A percentile compares a stretch with the other conserved stretches of the same genome.
Conservation (phyloP, 129 eudicot species). For the Escallonia herrerae region DNA sequence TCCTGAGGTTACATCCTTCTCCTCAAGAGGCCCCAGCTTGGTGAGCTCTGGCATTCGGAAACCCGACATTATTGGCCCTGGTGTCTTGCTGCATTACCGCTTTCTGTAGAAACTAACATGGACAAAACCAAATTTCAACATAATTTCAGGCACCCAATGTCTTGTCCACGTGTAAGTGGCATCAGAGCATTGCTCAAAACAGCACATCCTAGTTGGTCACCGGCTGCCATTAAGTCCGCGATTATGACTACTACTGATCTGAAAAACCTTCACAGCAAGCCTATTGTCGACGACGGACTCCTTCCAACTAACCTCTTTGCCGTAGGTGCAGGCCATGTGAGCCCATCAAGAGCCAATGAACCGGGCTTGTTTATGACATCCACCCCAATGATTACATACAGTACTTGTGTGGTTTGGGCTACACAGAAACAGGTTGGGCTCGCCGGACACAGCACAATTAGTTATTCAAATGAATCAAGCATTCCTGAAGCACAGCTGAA, state of each 20-base stretch:
- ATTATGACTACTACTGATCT: conserved; percentile 55
- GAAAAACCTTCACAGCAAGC: conserved; percentile 14
- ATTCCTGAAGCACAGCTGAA: conserved; percentile 30
- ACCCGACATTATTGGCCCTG: conserved; percentile 54
- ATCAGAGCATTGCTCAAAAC: conserved; percentile 52
- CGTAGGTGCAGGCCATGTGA: conserved; percentile 52
- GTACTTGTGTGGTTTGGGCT: conserved; percentile 50
- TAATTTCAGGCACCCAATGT: conserved; percentile 63
- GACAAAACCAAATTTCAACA: conserved; percentile 25
- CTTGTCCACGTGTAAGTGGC: conserved; percentile 62
- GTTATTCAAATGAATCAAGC: conserved; percentile 16
- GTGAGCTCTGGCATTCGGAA: conserved; percentile 47
- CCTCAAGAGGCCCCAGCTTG: conserved; percentile 50
- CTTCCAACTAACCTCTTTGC: conserved; percentile 39
- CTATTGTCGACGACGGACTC: conserved; percentile 27
- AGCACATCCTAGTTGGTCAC: conserved; percentile 63
- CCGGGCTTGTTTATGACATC: conserved; percentile 57
- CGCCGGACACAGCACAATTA: conserved; percentile 8
- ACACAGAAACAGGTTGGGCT: conserved; percentile 21
- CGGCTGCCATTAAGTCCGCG: conserved; percentile 61
- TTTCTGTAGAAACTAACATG: conserved; percentile 19
- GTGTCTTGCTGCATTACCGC: conserved; percentile 52
- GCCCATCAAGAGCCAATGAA: conserved; percentile 42
- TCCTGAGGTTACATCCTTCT: conserved; percentile 45
- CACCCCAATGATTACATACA: conserved; percentile 45